Conservation (phyloP, 306 rosid species). For the Herpetospermum pedunculosum region DNA sequence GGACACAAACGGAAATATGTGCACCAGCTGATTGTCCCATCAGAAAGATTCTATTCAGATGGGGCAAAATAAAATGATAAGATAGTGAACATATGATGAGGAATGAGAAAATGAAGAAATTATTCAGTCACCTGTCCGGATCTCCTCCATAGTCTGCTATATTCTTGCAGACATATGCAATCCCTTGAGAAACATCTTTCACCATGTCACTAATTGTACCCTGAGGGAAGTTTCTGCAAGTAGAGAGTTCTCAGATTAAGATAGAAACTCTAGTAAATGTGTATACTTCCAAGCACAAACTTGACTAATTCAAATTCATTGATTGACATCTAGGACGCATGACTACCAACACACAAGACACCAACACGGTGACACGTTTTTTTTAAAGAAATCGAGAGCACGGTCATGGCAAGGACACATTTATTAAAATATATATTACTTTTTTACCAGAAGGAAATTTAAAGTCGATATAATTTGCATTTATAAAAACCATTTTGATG, state of each 20-base stretch:
- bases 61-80: constrained; percentile 3
- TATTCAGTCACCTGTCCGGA: constrained; percentile 53
- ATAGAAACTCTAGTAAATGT: background rate
- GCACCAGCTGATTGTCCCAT: constrained; percentile 99
- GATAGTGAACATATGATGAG: constrained; percentile 12
- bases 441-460: background rate
- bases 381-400: background rate
- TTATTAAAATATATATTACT: background rate
- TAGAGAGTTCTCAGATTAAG: background rate
- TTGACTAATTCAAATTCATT: background rate
- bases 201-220: constrained; percentile 97
- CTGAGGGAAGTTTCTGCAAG: constrained; percentile 91
- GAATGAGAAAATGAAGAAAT: constrained; percentile 8
- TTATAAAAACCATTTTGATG: background rate
- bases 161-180: constrained; percentile 57
- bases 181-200: constrained; percentile 62
- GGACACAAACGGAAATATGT: constrained; percentile 80
- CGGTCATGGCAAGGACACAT: background rate
- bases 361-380: background rate
- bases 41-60: constrained; percentile 56
- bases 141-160: constrained; percentile 81
- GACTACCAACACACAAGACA: background rate
- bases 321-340: background rate
- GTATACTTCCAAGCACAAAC: background rate
- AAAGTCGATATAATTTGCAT: background rate